Evolutionary conservation across 208 protist genomes (phyloP), one percentile per base, ranked within the genome.

Genomic region (Borovskyia barvae): DNA sequence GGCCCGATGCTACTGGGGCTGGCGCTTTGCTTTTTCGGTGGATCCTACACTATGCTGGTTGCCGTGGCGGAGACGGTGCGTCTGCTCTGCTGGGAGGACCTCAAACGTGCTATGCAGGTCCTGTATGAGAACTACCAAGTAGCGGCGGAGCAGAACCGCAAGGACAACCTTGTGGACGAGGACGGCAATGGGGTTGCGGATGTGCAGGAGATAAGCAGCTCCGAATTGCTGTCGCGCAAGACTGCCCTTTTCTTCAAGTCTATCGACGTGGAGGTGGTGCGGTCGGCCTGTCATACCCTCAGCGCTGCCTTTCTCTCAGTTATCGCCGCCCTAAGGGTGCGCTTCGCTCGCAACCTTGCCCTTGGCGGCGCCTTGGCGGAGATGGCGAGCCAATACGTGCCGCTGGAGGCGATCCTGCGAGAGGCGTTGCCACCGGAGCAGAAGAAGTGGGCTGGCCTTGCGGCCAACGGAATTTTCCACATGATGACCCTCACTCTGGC

Each of bases 21-120:
- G 15, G 58, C 54, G 8, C 43, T 93, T 19, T 92, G 82, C 67
- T 93, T 95, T 55, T 93, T 94, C 57, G 90, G 90, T 14, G 82
- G 86, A 15, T 70, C 58, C 52, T 95, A 88, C 61, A 69, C 76
- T 24, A 82, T 86, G 51, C 58, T 89, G 20, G 73, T 93, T 36
- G 74, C 90, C 4, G 80, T 80, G 0, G 50, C 84, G 9, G 90
- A 92, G 54, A 87, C 87, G 28, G 68, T 92, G 43, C 76, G 74
- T 2, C 51, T 95, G 46, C 73, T 82, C 12, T 83, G 73, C 39
- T 91, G 86, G 85, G 74, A 82, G 25, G 66, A 76, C 40, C 66
- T 92, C 17, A 73, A 65, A 39, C 30, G 42, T 25, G 77, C 66
- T 25, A 65, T 74, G 11, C 17, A 33, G 3, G 58, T 73, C 6